Percentiles rank a stretch among this genome's conserved stretches.
Evolutionary conservation across 106 monocot genomes (phyloP).

Genomic region (Platanthera guangdongensis): DNA sequence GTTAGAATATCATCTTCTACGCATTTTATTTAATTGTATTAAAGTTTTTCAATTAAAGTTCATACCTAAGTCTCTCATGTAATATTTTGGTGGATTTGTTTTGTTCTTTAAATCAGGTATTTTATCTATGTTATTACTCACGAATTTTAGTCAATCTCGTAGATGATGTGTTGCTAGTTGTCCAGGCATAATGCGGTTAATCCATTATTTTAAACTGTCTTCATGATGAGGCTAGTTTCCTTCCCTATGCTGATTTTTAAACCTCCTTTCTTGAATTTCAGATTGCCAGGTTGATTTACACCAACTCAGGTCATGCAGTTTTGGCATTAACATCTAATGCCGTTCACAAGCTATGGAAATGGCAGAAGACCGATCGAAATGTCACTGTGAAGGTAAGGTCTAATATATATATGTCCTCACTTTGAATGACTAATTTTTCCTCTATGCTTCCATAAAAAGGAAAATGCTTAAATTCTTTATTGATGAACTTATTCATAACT

Average conservation of each 20-base stretch:
- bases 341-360: slow-evolving; percentile 71
- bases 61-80: neutral
- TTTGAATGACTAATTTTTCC: too few relatives aligned
- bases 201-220: neutral
- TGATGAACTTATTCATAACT: too few relatives aligned
- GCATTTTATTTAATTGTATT: neutral
- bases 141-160: too few relatives aligned
- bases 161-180: too few relatives aligned
- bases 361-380: slow-evolving; percentile 51
- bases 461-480: too few relatives aligned
- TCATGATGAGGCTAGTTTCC: neutral
- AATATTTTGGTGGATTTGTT: slow-evolving; percentile 3
- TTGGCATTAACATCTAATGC: slow-evolving; percentile 61
- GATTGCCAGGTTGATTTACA: slow-evolving; percentile 51
- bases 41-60: neutral
- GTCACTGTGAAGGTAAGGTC: slow-evolving; percentile 36
- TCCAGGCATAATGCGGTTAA: too few relatives aligned
- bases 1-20: neutral
- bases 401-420: too few relatives aligned
- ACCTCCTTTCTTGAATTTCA: slow-evolving; percentile 13
- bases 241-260: neutral
- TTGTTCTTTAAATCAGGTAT: neutral
- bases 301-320: slow-evolving; percentile 48
- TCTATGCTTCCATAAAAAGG: too few relatives aligned
- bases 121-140: too few relatives aligned